A percentile compares a stretch with the other conserved stretches of the same genome.
phyloP scores from a whole-genome alignment of 179 eudicot species.

The Pouteria campechiana region DNA sequence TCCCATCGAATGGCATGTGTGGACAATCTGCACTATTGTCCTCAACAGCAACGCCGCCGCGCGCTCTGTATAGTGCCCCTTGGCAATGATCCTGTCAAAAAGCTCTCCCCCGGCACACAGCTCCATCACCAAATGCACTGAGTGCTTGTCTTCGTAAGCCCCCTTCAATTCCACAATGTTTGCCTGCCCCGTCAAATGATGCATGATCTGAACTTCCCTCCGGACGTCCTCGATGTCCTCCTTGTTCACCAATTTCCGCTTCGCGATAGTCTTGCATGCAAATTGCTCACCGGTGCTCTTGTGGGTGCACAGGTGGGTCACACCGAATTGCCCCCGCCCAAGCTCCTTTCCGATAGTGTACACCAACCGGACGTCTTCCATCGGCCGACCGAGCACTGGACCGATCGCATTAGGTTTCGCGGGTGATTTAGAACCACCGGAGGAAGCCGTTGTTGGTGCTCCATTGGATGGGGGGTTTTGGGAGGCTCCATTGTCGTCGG shows the following conservation, averaged over 20 bases:
- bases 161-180: constrained; percentile 67
- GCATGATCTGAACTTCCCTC: constrained; percentile 64
- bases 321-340: constrained; percentile 64
- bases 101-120: constrained; percentile 76
- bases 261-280: constrained; percentile 61
- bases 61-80: constrained; percentile 60
- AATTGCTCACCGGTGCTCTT: constrained; percentile 51
- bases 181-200: constrained; percentile 49
- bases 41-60: constrained; percentile 61
- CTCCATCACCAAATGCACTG: constrained; percentile 69
- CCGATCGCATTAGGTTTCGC: constrained; percentile 28
- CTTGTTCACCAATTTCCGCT: constrained; percentile 52
- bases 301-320: constrained; percentile 51
- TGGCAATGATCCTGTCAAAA: constrained; percentile 59
- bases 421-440: constrained; percentile 1
- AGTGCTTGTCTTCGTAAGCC: constrained; percentile 59
- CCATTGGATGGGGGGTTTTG: constrained; percentile 5
- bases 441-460: constrained; percentile 13
- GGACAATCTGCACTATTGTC: constrained; percentile 64
- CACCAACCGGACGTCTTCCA: constrained; percentile 42
- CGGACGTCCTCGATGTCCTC: constrained; percentile 70
- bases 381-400: constrained; percentile 49
- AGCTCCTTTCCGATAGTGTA: constrained; percentile 64
- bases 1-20: constrained; percentile 73
- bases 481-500: constrained; percentile 3